phyloP scores from a whole-genome alignment of 2,329 filamentous ascomycete genomes.

The Diaporthe vexans region DNA sequence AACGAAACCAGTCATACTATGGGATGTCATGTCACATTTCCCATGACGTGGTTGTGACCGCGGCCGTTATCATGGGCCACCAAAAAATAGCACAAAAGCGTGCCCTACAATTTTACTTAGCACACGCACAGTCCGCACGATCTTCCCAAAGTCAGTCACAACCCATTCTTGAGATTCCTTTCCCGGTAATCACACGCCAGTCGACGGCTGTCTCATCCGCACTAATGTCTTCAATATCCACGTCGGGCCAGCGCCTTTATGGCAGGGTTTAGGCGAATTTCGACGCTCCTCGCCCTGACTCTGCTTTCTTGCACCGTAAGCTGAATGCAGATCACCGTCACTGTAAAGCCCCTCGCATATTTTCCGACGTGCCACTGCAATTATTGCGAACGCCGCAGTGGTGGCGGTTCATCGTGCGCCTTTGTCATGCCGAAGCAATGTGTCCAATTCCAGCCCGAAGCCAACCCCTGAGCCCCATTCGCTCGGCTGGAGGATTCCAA shows the following conservation, averaged over 20 bases:
- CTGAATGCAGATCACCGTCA: not conserved
- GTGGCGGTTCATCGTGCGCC: no score
- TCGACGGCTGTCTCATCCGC: not conserved
- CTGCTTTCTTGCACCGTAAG: not conserved
- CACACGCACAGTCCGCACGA: no score
- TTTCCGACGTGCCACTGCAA: no score
- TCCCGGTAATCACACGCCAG: not conserved
- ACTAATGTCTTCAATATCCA: conserved; percentile 13
- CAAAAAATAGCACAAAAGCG: no score
- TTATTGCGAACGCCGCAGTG: no score
- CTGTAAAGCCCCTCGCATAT: no score
- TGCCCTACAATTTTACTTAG: not conserved
- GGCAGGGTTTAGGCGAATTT: conserved; percentile 37
- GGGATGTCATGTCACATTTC: not conserved
- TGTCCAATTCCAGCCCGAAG: no score
- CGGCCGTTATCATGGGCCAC: no score
- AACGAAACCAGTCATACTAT: not conserved
- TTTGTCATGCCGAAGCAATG: no score
- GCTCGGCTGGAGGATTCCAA: no score
- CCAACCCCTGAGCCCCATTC: no score
- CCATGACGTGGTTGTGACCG: conserved; percentile 3
- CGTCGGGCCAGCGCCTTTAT: conserved; percentile 37
- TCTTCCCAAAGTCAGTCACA: not conserved
- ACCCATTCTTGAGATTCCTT: not conserved
- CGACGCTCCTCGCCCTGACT: not conserved